Percentiles rank a stretch among this genome's conserved stretches.
These are phyloP conservation scores for Delonix regia DNA, from an alignment of 306 rosid genomes.

Conservation along the genomic window DNA sequence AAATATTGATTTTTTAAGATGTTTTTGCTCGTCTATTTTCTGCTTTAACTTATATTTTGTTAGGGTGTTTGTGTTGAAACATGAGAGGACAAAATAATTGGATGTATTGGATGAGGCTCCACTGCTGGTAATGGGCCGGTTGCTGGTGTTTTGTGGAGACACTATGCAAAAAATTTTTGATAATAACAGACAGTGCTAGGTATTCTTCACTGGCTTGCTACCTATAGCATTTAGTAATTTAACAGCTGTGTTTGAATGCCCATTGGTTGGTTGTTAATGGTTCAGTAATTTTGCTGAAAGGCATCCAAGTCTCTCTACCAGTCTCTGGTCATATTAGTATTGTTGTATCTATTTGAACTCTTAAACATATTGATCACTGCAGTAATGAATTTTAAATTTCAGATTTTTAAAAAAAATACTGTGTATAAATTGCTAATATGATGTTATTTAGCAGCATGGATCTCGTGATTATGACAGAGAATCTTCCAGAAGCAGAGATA, in stretches of 20 bases:
- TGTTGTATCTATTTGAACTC: neutral
- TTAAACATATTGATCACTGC: neutral
- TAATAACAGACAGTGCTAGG: neutral
- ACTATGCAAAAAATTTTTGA: neutral
- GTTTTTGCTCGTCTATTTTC: neutral
- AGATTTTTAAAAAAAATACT: no score
- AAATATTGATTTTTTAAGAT: neutral
- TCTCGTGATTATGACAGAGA: constrained; percentile 86
- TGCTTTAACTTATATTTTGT: neutral
- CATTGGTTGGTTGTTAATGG: neutral
- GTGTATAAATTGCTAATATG: constrained; percentile 9
- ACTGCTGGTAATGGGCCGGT: neutral
- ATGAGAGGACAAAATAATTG: neutral
- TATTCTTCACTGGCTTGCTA: neutral
- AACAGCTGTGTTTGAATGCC: neutral
- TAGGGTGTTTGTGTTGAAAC: neutral
- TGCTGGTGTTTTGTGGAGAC: neutral
- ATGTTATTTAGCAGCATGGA: constrained; percentile 57
- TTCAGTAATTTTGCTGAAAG: neutral
- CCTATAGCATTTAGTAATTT: neutral
- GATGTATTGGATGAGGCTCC: neutral
- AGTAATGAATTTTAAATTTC: neutral
- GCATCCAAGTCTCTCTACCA: neutral
- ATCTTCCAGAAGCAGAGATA: constrained; percentile 87
- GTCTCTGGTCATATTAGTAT: neutral